Evolutionary conservation across 192 early-diverging fungal species (phyloP), one percentile per base, ranked within the genome.

Genomic region (Coemansia reversa): DNA sequence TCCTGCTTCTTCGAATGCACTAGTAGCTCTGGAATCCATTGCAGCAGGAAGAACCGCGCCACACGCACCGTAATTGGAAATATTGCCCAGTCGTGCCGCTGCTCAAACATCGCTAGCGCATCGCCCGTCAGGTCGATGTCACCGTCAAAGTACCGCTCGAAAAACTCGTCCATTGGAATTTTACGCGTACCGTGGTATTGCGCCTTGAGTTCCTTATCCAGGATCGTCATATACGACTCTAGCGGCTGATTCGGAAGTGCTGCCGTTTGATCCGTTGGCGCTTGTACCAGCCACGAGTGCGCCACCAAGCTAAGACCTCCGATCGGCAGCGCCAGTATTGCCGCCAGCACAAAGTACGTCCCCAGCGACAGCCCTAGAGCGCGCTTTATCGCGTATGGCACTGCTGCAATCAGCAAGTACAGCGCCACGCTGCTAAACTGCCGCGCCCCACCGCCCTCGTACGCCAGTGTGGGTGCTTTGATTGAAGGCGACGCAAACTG

Each of bases 1-100:
- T 98, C 96, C 84, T 98, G 96, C 79, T 93, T 92, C 80, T 90
- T 90, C 30, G 92, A 93, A 85, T 98, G 96, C 94, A 91, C 92
- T 55, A 98, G 72, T n/a, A 91, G 88, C 80, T 97, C 95, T 29
- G 96, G 96, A 69, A 98, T 90, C 94, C 94, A 96, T 78, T 97
- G 93, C 57, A 90, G 85, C 14, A 98, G 66, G 69, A 98, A 96
- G 84, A 94, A 98, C 84, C 90, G 91, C 54, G 85, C 87, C 80
- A 95, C 93, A 57, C 86, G 78, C n/a, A 87, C 54, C 30, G 90
- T 93, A 68, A 95, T 90, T 28, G 84, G 85, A 84, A 98, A 98
- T 35, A 84, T 75, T 28, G 92, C 90, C 93, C 93, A 98, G 81
- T 98, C 96, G 78, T 97, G 89, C 62, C 96, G 90, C 61, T 86